Evolutionary conservation across 1,284 basidiomycete species (phyloP), one percentile per base, ranked within the genome.

Genomic region (Cerioporus squamosus): DNA sequence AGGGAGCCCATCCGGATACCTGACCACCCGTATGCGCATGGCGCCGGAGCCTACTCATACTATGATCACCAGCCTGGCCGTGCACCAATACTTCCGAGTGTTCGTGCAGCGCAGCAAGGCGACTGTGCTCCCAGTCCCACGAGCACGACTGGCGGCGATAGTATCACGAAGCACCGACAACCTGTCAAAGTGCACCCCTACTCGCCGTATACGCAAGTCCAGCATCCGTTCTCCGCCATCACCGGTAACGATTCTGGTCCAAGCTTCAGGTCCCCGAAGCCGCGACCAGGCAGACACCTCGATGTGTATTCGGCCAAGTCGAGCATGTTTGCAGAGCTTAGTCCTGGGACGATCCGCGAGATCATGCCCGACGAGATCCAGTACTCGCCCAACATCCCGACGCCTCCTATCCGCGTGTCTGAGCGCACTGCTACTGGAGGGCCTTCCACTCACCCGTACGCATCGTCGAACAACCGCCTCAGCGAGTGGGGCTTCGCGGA

Each of bases 21-120:
- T 9, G 74, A 77, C 31, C 86, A 88, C 70, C 84, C 85, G 2
- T 88, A 88, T 67, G 84, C 84, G 6, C 79, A 82, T 46, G 77
- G 74, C 15, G 76, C 76, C 5, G 53, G 72, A 33, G 44, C 57
- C 20, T 80, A 79, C 49, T 45, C 64, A 9, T 66, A 64, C 48
- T 64, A 63, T 53, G 51, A 64, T 31, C 53, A 50, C 54, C 33
- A 55, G 55, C 65, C 44, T 23, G 55, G 60, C 6, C 50, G 51
- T 14, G 57, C 57, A 7, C 60, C 44, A 9, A 51, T 61, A 7
- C 54, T 52, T 5, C 50, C 51, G 17, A 45, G 45, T 8, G 50
- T 55, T 15, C 50, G 51, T 23, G 18, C 53, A 6, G 39, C 50
- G 5, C 54, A 43, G 1, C 39, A 40, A 14, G 59, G 53, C 3